Conservation (phyloP, 768 basidiomycete genomes). For the Lactarius hatsudake region DNA sequence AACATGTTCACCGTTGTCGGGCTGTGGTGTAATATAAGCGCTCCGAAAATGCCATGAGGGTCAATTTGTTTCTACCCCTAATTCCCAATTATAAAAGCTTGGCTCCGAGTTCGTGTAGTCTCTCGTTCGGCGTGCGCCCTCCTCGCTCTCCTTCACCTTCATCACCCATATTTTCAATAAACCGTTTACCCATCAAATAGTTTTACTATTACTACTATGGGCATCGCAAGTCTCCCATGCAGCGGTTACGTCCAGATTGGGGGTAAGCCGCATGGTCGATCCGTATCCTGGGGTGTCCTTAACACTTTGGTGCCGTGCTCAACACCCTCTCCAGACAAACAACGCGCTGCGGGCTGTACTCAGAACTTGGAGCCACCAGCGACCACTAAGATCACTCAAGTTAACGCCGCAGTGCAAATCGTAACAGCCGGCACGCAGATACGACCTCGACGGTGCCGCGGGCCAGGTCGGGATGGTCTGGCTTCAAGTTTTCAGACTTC, state of each 20-base stretch:
- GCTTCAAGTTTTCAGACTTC: not conserved
- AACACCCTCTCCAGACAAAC: not conserved
- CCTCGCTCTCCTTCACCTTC: not conserved
- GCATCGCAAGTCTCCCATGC: not conserved
- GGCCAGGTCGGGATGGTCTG: not conserved
- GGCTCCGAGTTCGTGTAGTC: no score
- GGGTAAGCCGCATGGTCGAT: not conserved
- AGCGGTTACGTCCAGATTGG: not conserved
- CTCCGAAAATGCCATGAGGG: not conserved
- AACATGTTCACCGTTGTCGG: constrained; percentile 42
- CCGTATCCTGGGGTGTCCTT: not conserved
- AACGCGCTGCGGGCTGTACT: not conserved
- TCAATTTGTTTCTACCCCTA: no score
- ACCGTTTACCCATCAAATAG: not conserved
- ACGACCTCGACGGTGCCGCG: not conserved
- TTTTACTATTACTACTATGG: not conserved
- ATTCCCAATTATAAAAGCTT: no score
- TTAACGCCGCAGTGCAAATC: not conserved
- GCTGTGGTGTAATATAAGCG: not conserved
- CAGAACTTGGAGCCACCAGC: not conserved
- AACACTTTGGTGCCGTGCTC: not conserved
- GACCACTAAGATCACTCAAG: not conserved
- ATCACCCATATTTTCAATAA: not conserved
- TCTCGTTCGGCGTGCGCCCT: not conserved
- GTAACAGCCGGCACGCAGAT: not conserved